phyloP scores from a whole-genome alignment of 495 filamentous ascomycete species.

The Annulohypoxylon bovei region DNA sequence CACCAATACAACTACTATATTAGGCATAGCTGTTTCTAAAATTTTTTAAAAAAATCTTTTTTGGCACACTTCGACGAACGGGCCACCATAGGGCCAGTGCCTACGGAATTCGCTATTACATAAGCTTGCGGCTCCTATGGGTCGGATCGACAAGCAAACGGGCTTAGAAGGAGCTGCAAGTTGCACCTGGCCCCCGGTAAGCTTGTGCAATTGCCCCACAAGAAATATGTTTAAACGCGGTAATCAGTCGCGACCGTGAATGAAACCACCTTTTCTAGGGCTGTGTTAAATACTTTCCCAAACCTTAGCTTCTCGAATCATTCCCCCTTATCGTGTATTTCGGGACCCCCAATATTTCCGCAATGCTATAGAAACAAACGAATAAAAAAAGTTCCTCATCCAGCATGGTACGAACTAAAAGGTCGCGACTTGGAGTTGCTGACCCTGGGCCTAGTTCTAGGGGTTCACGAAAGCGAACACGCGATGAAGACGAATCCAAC shows the following conservation, averaged over 20 bases:
- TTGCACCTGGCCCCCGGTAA: too few relatives aligned
- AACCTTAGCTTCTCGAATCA: neutral
- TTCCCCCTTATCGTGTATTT: neutral
- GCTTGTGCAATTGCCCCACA: neutral
- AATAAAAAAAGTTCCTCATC: constrained; percentile 2
- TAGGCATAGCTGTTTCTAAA: too few relatives aligned
- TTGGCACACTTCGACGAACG: too few relatives aligned
- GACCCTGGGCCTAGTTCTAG: constrained; percentile 24
- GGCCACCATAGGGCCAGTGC: too few relatives aligned
- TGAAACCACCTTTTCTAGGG: neutral
- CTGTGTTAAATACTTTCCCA: neutral
- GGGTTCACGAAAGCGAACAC: constrained; percentile 42
- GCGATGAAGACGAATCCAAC: constrained; percentile 16
- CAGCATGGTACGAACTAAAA: constrained; percentile 47
- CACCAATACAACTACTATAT: too few relatives aligned
- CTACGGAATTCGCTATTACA: constrained; percentile 9
- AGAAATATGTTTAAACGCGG: neutral
- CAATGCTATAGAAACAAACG: neutral
- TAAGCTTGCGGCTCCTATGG: constrained; percentile 10
- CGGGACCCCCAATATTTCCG: neutral
- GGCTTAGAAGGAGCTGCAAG: too few relatives aligned
- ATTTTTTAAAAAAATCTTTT: too few relatives aligned
- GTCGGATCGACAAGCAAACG: neutral
- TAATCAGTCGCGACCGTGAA: constrained; percentile 5
- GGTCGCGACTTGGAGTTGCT: constrained; percentile 30